These are phyloP conservation scores for Gliomastix tumulicola DNA, from an alignment of 2,329 filamentous ascomycete species.

Conservation along the genomic window DNA sequence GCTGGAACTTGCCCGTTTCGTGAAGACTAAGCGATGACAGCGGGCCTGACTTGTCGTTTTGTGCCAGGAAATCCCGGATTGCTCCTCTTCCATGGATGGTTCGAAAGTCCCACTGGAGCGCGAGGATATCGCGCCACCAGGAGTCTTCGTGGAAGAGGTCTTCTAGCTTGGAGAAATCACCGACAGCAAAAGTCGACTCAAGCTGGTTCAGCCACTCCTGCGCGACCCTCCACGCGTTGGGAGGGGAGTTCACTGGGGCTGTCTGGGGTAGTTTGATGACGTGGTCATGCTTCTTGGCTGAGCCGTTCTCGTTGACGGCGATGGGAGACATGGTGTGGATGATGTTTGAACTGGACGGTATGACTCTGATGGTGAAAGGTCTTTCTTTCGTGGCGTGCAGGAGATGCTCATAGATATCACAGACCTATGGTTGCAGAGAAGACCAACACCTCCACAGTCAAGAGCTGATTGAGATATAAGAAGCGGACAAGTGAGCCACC, in stretches of 20 bases:
- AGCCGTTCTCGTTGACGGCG: neutral
- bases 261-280: neutral
- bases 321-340: neutral
- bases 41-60: slow-evolving; percentile 4
- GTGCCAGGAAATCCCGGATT: slow-evolving; percentile 4
- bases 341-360: too few species aligned
- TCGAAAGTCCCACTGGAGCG: slow-evolving; percentile 18
- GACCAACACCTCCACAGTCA: too few species aligned
- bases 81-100: slow-evolving; percentile 11
- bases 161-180: slow-evolving; percentile 3
- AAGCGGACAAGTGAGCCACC: too few species aligned
- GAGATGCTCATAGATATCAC: too few species aligned
- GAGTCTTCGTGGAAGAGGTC: slow-evolving; percentile 14
- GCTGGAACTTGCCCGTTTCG: slow-evolving; percentile 11
- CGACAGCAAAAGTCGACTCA: neutral
- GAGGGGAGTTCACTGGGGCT: neutral
- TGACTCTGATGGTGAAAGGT: too few species aligned
- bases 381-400: too few species aligned
- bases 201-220: neutral
- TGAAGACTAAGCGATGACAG: neutral
- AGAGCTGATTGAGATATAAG: too few species aligned
- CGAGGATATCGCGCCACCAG: slow-evolving; percentile 19
- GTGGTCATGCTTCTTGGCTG: slow-evolving; percentile 1
- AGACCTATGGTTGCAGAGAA: too few species aligned
- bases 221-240: slow-evolving; percentile 1